Percentiles rank a stretch among this genome's conserved stretches.
Evolutionary conservation across 495 filamentous ascomycete species (phyloP).

Genomic region (Cenococcum geophilum): DNA sequence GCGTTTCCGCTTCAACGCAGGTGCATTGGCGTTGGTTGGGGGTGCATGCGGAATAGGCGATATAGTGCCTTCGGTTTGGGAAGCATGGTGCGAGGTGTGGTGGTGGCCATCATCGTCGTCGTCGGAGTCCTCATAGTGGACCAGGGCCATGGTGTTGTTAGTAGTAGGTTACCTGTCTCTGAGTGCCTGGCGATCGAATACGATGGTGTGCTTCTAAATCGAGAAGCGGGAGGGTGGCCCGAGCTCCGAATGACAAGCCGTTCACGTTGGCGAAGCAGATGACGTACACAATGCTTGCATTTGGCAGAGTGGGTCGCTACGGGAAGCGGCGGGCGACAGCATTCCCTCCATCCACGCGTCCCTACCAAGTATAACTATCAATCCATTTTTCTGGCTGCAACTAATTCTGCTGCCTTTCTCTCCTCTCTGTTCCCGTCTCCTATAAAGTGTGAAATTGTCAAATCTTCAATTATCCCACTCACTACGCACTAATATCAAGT

Average conservation of each 20-base stretch:
- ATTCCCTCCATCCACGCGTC: slow-evolving; percentile 16
- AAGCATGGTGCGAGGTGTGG: too few relatives aligned
- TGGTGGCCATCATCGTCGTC: slow-evolving; percentile 37
- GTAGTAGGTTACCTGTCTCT: background rate
- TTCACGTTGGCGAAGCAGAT: background rate
- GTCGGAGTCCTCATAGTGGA: slow-evolving; percentile 72
- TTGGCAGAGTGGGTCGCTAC: background rate
- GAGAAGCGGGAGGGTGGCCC: background rate
- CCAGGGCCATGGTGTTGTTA: slow-evolving; percentile 55
- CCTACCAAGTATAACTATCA: slow-evolving; percentile 27
- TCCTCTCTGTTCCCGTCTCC: background rate
- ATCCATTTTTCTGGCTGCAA: background rate
- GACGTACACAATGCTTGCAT: background rate
- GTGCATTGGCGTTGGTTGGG: background rate
- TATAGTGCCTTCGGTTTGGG: slow-evolving; percentile 4
- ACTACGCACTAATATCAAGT: too few relatives aligned
- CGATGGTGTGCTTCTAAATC: background rate
- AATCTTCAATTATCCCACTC: too few relatives aligned
- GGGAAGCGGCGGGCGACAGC: slow-evolving; percentile 3
- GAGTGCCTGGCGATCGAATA: background rate
- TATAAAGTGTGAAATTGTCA: too few relatives aligned
- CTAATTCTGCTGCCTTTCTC: background rate
- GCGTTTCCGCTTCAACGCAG: slow-evolving; percentile 37
- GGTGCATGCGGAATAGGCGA: background rate
- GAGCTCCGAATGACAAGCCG: background rate